phyloP scores from a whole-genome alignment of 768 basidiomycete genomes.

The Agrocybe chaxingu region DNA sequence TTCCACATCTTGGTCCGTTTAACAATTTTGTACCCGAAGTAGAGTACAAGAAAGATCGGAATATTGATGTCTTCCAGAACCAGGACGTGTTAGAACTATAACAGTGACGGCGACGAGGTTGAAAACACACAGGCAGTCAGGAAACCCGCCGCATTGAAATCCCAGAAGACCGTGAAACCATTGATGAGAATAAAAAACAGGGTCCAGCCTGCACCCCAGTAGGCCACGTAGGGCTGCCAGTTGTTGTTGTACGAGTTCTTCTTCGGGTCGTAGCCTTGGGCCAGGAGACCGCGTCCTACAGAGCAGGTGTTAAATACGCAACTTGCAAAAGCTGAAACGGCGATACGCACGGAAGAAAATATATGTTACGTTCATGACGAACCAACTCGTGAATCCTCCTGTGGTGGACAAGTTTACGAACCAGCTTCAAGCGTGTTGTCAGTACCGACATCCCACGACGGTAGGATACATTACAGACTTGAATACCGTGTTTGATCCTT shows the following conservation, averaged over 20 bases:
- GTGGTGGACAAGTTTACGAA: constrained; percentile 67
- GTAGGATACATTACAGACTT: constrained; percentile 29
- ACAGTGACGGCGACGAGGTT: not conserved
- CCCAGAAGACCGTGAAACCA: constrained; percentile 60
- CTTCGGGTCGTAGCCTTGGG: constrained; percentile 61
- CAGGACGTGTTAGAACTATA: not conserved
- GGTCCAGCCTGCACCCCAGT: constrained; percentile 70
- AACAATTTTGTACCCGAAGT: constrained; percentile 39
- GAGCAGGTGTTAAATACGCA: not conserved
- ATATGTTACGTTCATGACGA: constrained; percentile 68
- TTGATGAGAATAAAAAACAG: constrained; percentile 53
- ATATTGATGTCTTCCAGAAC: constrained; percentile 40
- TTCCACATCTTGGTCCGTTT: constrained; percentile 49
- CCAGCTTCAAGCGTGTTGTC: constrained; percentile 42
- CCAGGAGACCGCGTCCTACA: constrained; percentile 57
- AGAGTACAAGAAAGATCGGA: constrained; percentile 41
- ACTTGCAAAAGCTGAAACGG: not conserved
- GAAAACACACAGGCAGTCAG: constrained; percentile 36
- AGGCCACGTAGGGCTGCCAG: constrained; percentile 65
- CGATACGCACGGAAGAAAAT: constrained; percentile 58
- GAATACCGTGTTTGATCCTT: constrained; percentile 56
- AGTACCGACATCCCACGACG: not conserved
- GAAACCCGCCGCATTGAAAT: constrained; percentile 52
- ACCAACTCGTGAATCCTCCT: constrained; percentile 69
- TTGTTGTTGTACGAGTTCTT: constrained; percentile 60